Conservation (phyloP, 257 asterid genomes). For the Solanum chmielewskii region DNA sequence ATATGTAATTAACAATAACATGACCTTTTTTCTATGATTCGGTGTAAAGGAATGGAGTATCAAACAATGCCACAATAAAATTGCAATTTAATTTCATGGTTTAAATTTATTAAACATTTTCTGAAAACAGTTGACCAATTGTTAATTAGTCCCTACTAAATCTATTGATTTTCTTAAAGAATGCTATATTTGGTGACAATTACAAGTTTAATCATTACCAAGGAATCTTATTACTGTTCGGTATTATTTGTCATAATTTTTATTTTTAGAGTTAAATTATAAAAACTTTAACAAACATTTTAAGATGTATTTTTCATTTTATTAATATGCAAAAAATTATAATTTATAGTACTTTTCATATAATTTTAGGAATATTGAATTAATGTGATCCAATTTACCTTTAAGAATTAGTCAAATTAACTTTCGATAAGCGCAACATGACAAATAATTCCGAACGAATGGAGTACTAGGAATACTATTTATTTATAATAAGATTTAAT, state of each 20-base stretch:
- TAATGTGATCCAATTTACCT: no score
- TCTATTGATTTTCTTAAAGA: neutral
- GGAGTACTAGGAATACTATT: neutral
- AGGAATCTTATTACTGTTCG: neutral
- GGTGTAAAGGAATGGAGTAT: neutral
- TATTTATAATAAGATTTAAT: neutral
- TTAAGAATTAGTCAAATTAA: no score
- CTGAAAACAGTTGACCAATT: neutral
- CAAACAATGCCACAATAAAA: neutral
- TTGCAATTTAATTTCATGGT: neutral
- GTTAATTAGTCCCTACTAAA: neutral
- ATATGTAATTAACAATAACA: neutral
- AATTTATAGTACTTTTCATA: no score
- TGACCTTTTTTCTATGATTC: neutral
- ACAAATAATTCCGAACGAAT: no score
- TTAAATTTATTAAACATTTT: neutral
- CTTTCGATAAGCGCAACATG: no score
- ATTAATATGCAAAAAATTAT: no score
- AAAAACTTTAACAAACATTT: no score
- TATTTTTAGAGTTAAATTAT: no score
- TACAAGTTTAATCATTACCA: neutral
- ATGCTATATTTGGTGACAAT: neutral
- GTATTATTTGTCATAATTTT: no score
- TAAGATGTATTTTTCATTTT: no score
- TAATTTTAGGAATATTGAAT: no score